Evolutionary conservation across 108 stramenopile genomes (phyloP).

Genomic region (Nannochloropsis oceanica): DNA sequence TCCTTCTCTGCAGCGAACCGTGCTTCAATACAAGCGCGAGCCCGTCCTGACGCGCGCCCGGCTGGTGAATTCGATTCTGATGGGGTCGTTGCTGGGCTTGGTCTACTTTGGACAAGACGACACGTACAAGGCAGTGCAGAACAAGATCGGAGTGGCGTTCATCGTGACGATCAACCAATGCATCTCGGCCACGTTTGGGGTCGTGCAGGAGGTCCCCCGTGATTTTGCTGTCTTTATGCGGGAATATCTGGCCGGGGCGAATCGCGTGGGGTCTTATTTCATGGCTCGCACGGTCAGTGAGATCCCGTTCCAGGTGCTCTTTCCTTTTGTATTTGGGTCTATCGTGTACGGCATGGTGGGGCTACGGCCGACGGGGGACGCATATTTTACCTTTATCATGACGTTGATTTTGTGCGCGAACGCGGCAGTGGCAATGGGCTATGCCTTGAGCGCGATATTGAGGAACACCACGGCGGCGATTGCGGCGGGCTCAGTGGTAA

Average conservation of each 20-base stretch:
- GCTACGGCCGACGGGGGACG: neutral
- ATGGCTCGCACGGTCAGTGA: neutral
- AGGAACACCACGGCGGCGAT: neutral
- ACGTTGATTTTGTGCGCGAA: constrained; percentile 9
- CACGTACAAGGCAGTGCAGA: constrained; percentile 12
- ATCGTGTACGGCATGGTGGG: constrained; percentile 20
- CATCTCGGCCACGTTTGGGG: constrained; percentile 15
- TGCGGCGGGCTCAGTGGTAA: neutral
- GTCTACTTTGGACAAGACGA: constrained; percentile 12
- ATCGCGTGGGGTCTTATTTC: neutral
- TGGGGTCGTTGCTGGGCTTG: constrained; percentile 1
- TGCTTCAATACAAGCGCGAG: neutral
- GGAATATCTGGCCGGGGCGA: neutral
- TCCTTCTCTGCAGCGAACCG: neutral
- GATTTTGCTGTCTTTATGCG: neutral
- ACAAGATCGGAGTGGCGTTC: constrained; percentile 14
- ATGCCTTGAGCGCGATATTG: neutral
- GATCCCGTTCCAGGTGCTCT: constrained; percentile 17
- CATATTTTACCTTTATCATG: constrained; percentile 13
- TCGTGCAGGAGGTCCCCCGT: constrained; percentile 4
- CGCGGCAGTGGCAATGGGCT: constrained; percentile 1
- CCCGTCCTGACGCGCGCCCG: constrained; percentile 17
- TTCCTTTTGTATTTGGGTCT: neutral
- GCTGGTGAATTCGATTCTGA: constrained; percentile 3
- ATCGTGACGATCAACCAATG: constrained; percentile 23